These are phyloP conservation scores for button mushroom (Agaricus bisporus) DNA, from an alignment of 768 basidiomycete species.

Conservation along the genomic window DNA sequence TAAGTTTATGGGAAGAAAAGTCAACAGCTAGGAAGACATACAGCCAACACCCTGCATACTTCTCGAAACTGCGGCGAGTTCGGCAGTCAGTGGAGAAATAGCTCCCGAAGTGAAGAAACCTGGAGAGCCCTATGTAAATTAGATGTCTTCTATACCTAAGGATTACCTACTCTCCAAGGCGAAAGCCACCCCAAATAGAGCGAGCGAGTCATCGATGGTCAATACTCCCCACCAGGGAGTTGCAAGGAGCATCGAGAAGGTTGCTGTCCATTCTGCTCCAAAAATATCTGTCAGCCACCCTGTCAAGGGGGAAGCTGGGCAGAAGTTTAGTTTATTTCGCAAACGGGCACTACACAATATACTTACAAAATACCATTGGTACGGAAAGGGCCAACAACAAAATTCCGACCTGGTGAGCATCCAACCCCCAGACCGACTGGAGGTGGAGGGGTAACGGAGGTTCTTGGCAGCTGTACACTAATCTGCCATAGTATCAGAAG, in stretches of 20 bases:
- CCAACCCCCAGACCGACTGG: slow-evolving; percentile 40
- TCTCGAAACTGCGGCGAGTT: slow-evolving; percentile 57
- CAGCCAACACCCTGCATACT: slow-evolving; percentile 63
- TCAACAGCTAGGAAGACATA: slow-evolving; percentile 16
- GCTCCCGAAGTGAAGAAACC: slow-evolving; percentile 58
- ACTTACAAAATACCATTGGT: slow-evolving; percentile 59
- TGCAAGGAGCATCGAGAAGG: slow-evolving; percentile 40
- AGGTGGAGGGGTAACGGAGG: slow-evolving; percentile 54
- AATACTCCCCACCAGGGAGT: slow-evolving; percentile 62
- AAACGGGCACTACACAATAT: not conserved
- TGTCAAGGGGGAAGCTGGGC: slow-evolving; percentile 48
- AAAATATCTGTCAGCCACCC: slow-evolving; percentile 52
- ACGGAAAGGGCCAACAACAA: slow-evolving; percentile 60
- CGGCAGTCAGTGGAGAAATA: slow-evolving; percentile 57
- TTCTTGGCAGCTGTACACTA: slow-evolving; percentile 45
- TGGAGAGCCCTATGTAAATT: slow-evolving; percentile 19
- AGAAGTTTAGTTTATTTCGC: not conserved
- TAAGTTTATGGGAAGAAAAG: slow-evolving; percentile 1
- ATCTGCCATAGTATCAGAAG: slow-evolving; percentile 23
- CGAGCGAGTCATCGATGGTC: slow-evolving; percentile 37
- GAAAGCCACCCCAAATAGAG: slow-evolving; percentile 41
- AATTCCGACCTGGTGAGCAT: slow-evolving; percentile 52
- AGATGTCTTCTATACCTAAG: not conserved
- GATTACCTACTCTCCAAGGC: slow-evolving; percentile 46
- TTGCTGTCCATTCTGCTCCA: slow-evolving; percentile 51